A percentile compares a stretch with the other conserved stretches of the same genome.
These are phyloP conservation scores for Sporopachydermia lactativora DNA, from an alignment of 805 yeast species.

Conservation along the genomic window DNA sequence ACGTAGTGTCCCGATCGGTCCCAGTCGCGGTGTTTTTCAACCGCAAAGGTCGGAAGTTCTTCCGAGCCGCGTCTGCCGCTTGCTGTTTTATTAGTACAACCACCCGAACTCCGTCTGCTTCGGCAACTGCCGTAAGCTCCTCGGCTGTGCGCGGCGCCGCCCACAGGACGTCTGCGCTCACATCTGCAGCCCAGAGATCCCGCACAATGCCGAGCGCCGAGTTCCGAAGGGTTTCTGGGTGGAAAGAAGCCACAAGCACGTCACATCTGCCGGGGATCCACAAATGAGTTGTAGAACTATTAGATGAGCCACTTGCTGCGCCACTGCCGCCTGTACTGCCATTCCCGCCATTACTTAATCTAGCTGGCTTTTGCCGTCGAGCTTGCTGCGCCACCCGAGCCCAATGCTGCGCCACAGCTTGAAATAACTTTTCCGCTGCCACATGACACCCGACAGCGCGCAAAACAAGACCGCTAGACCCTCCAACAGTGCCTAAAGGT, in stretches of 20 bases:
- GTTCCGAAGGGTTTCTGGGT: conserved; percentile 38
- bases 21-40: conserved; percentile 47
- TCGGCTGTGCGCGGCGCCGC: conserved; percentile 30
- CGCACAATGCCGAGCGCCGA: conserved; percentile 51
- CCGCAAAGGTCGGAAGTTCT: conserved; percentile 62
- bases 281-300: conserved; percentile 4
- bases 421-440: conserved; percentile 54
- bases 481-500: conserved; percentile 24
- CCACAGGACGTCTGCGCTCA: conserved; percentile 53
- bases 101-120: conserved; percentile 60
- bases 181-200: conserved; percentile 61
- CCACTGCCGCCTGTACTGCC: conserved; percentile 15
- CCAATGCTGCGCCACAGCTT: conserved; percentile 14
- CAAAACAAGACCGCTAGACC: conserved; percentile 19
- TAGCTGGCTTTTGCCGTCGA: conserved; percentile 8
- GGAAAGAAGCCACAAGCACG: conserved; percentile 62
- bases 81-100: conserved; percentile 67
- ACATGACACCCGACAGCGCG: conserved; percentile 81
- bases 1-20: conserved; percentile 59
- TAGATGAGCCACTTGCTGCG: conserved; percentile 4
- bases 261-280: conserved; percentile 62
- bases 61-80: conserved; percentile 20
- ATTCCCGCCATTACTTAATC: conserved; percentile 18
- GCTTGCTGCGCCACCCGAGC: conserved; percentile 10
- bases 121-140: conserved; percentile 50